Percentiles rank a stretch among this genome's conserved stretches.
phyloP scores from a whole-genome alignment of 2,329 filamentous ascomycete genomes.

The Herpotrichia juniperi region DNA sequence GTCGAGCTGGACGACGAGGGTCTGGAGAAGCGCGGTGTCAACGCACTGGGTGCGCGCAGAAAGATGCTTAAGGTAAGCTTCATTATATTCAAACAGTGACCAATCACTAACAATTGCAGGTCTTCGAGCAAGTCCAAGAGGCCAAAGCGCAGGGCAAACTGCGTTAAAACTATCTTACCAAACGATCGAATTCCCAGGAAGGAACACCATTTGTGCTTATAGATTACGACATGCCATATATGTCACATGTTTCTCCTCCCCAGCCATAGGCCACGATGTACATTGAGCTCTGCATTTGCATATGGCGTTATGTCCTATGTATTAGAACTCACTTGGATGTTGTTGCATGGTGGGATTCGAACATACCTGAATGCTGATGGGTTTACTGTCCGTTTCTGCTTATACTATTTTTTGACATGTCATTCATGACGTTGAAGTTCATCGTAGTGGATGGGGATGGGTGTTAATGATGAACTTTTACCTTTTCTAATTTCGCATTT shows the following conservation, averaged over 20 bases:
- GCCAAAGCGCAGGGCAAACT: conserved; percentile 54
- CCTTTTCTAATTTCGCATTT: not conserved
- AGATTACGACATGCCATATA: conserved; percentile 14
- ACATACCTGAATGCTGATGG: conserved; percentile 14
- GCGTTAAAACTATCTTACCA: conserved; percentile 25
- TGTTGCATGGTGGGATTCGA: conserved; percentile 12
- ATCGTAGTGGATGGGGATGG: conserved; percentile 2
- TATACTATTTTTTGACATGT: conserved; percentile 1
- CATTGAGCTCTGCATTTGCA: conserved; percentile 8
- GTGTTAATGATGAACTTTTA: conserved; percentile 2
- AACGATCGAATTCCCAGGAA: not conserved
- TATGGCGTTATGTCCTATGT: conserved; percentile 11
- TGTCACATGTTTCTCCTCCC: conserved; percentile 2
- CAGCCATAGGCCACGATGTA: conserved; percentile 10
- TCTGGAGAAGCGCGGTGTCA: conserved; percentile 90
- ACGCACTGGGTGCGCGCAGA: conserved; percentile 88
- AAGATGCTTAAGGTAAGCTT: conserved; percentile 91
- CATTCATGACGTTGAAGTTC: conserved; percentile 2
- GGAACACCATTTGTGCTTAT: conserved; percentile 15
- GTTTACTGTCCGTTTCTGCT: conserved; percentile 4
- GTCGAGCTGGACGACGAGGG: conserved; percentile 92
- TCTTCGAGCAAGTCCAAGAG: conserved; percentile 93
- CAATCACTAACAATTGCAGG: conserved; percentile 54
- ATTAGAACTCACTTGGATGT: conserved; percentile 15
- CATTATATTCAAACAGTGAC: not conserved